Base-by-base conservation (phyloP, 2,329 filamentous ascomycete genomes). In the Coleophoma cylindrospora region DNA sequence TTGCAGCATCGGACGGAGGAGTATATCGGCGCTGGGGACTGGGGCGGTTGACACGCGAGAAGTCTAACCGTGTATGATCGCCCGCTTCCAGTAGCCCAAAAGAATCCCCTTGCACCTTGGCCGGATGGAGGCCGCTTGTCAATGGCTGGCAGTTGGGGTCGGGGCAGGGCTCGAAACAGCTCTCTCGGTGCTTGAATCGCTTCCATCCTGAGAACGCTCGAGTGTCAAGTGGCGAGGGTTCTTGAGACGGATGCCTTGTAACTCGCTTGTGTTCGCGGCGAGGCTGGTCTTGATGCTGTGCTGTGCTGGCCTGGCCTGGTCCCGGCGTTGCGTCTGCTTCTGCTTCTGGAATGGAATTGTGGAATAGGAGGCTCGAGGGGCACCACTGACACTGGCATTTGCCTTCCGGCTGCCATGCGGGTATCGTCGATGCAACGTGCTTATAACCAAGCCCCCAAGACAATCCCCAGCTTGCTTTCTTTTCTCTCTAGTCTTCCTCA, bases 131-230 rank as follows among this genome's bases (percentile, higher is more conserved):
- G 22, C 22, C 22, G 27, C 27, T 27, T 27, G 27, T 27, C 27
- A 27, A 27, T 27, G 27, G 27, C 27, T 27, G 27, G 27, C 3
- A 27, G 22, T 10, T 6, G 27, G 27, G 27, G 27, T 27, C 27
- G 27, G 27, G 6, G 27, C 27, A 27, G 27, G 17, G 44, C 38
- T 54, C 53, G 45, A 57, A 61, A 58, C 57, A 57, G 27, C 50
- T 51, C 49, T 43, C 48, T 45, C 56, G 47, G 52, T 34, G 13
- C 36, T 38, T 38, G 36, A 38, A 45, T 40, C 45, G 48, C 36
- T 17, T 22, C 51, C 46, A 43, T 19, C 55, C 54, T 60, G 57
- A 60, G 60, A 63, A 62, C 59, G 56, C 56, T 62, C 61, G 60
- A 55, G 36, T 57, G 57, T 55, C 50, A 48, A 47, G 58, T 51